Conservation (phyloP, 371 early-diverging fungal genomes). For the Mucor circinelloides region DNA sequence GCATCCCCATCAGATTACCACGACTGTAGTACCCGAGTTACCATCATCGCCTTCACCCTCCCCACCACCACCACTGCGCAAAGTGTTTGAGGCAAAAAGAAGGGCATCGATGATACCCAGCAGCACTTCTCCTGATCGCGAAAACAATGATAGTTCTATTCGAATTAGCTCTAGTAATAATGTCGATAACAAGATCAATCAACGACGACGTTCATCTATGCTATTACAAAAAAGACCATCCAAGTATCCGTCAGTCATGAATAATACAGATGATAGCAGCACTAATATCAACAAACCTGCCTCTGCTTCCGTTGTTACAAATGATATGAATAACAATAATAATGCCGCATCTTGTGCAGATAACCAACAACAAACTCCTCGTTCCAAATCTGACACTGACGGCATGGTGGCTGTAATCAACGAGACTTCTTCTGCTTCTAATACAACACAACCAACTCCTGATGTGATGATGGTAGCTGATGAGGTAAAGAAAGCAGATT, state of each 20-base stretch:
- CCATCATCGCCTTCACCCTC: background rate
- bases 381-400: background rate
- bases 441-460: background rate
- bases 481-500: conserved; percentile 2
- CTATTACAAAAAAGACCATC: background rate
- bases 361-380: conserved; percentile 9
- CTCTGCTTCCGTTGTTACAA: background rate
- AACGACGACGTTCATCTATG: background rate
- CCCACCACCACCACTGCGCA: background rate
- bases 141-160: conserved; percentile 4
- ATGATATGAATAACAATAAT: background rate
- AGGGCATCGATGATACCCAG: background rate
- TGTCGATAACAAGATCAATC: background rate
- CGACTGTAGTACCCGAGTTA: background rate
- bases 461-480: conserved; percentile 2
- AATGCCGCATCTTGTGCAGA: conserved; percentile 1
- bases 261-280: background rate
- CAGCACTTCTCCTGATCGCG: background rate
- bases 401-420: background rate
- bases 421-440: background rate
- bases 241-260: background rate
- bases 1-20: background rate
- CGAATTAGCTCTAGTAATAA: conserved; percentile 6
- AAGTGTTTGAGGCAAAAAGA: background rate
- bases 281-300: background rate